A percentile compares a stretch with the other conserved stretches of the same genome.
Evolutionary conservation across 2,329 filamentous ascomycete species (phyloP).

Genomic region (Colletotrichum brevisporum): DNA sequence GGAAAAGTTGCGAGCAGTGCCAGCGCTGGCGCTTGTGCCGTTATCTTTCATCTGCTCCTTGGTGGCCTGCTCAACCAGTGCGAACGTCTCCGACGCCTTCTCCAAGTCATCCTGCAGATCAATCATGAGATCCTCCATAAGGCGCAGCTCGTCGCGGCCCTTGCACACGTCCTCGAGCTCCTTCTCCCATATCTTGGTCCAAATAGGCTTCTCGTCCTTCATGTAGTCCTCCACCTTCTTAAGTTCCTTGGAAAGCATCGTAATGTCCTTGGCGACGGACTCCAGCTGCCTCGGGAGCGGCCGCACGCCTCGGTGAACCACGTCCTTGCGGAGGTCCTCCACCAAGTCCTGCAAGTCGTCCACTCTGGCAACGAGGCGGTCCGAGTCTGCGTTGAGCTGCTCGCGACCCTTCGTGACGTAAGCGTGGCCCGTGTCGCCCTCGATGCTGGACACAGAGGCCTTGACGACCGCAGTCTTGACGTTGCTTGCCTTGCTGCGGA

Average conservation of each 20-base stretch:
- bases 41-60: conserved; percentile 93
- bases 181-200: conserved; percentile 99
- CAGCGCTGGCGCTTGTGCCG: conserved; percentile 64
- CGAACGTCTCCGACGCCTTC: conserved; percentile 93
- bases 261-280: conserved; percentile 89
- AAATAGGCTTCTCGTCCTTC: conserved; percentile 91
- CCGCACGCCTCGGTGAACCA: conserved; percentile 91
- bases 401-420: conserved; percentile 93
- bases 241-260: conserved; percentile 83
- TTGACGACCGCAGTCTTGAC: conserved; percentile 84
- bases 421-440: conserved; percentile 83
- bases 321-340: conserved; percentile 97
- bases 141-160: conserved; percentile 92
- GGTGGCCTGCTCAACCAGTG: conserved; percentile 96
- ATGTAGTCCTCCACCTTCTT: conserved; percentile 96
- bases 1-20: conserved; percentile 69
- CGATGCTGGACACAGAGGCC: conserved; percentile 77
- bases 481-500: conserved; percentile 84
- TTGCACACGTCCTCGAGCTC: conserved; percentile 96
- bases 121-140: conserved; percentile 94
- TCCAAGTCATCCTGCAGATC: conserved; percentile 96
- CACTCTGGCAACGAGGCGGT: conserved; percentile 90
- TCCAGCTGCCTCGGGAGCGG: conserved; percentile 93
- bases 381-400: conserved; percentile 86
- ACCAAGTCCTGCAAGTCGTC: conserved; percentile 98